A percentile compares a stretch with the other conserved stretches of the same genome.
Conservation (phyloP, 2,329 filamentous ascomycete species). For the Colletotrichum sp. region DNA sequence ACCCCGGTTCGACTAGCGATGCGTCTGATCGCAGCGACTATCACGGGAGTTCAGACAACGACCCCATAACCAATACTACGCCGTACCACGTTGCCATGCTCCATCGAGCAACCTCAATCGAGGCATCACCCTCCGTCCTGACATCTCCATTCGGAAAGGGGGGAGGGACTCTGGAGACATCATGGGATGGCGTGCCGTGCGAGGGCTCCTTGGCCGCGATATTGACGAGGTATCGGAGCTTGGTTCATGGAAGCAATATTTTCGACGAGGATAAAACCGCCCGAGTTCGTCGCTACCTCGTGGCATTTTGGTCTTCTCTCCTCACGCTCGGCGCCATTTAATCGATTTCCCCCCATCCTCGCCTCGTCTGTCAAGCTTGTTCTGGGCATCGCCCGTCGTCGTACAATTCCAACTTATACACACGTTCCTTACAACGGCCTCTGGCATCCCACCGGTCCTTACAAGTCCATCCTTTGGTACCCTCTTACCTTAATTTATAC, state of each 20-base stretch:
- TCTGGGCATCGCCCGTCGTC: not conserved
- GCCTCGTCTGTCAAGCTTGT: not conserved
- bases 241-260: not conserved
- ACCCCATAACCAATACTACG: not conserved
- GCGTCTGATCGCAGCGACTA: constrained; percentile 3
- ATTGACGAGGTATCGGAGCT: not conserved
- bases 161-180: not conserved
- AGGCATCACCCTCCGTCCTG: not conserved
- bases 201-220: not conserved
- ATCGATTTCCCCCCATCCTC: not conserved
- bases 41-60: not conserved
- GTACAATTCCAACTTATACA: not conserved
- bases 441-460: not conserved
- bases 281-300: not conserved
- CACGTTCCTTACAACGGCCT: not conserved
- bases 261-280: not conserved
- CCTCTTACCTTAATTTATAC: not conserved
- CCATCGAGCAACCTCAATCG: not conserved
- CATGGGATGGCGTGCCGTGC: not conserved
- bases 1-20: not conserved
- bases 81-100: not conserved
- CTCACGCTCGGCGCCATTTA: not conserved
- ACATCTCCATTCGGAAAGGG: not conserved
- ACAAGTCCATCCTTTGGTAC: not conserved
- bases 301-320: not conserved